These are phyloP conservation scores for Litchi chinensis DNA, from an alignment of 345 rosid genomes.

Conservation along the genomic window DNA sequence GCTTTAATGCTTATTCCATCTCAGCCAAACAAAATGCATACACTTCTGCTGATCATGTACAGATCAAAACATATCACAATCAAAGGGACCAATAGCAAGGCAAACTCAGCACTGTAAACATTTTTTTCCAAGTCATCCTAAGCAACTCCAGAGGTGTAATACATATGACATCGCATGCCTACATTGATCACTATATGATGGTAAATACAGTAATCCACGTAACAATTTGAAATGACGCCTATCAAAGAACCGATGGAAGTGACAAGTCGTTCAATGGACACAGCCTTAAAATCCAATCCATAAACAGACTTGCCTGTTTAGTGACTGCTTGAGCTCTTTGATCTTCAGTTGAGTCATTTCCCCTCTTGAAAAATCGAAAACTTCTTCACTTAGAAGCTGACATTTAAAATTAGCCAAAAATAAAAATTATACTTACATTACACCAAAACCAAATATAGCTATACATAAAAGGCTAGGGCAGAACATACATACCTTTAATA, in stretches of 20 bases:
- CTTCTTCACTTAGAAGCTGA: constrained; percentile 98
- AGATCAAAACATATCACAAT: not conserved
- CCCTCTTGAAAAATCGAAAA: constrained; percentile 98
- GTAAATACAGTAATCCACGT: not conserved
- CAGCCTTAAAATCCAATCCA: constrained; percentile 5
- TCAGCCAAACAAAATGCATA: not conserved
- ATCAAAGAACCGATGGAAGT: not conserved
- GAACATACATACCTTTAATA: constrained; percentile 67
- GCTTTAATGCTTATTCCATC: not conserved
- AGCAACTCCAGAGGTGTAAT: not conserved
- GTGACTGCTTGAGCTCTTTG: constrained; percentile 95
- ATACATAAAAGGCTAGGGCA: constrained; percentile 8
- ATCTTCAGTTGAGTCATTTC: constrained; percentile 98
- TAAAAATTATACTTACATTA: constrained; percentile 8
- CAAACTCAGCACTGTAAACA: not conserved
- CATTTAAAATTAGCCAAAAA: not conserved
- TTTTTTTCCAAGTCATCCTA: not conserved
- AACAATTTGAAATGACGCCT: not conserved
- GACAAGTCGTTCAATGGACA: not conserved
- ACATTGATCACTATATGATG: not conserved
- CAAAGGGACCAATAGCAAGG: not conserved
- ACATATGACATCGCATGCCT: not conserved
- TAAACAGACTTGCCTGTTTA: constrained; percentile 62
- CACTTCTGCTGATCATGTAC: not conserved
- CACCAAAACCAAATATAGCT: not conserved